A percentile compares a stretch with the other conserved stretches of the same genome.
Conservation (phyloP, 2,329 filamentous ascomycete genomes). For the Paecilomyces formosus region DNA sequence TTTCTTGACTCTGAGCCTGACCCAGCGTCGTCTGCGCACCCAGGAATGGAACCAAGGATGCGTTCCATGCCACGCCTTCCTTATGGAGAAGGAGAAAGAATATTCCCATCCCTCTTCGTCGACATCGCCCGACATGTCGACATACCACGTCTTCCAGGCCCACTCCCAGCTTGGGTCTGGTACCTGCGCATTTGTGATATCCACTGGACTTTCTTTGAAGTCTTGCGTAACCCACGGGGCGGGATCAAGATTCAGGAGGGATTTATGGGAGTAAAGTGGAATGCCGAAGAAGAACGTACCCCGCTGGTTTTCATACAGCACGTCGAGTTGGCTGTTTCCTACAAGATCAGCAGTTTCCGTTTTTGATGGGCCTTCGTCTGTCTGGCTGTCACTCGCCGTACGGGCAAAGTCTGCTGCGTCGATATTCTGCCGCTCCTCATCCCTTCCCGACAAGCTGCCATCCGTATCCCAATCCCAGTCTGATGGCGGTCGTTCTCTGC, state of each 20-base stretch:
- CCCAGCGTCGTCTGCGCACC: slow-evolving; percentile 83
- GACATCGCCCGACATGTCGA: slow-evolving; percentile 70
- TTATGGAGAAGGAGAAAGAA: slow-evolving; percentile 72
- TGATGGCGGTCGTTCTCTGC: background rate
- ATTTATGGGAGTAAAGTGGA: slow-evolving; percentile 79
- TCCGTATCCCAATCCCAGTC: slow-evolving; percentile 5
- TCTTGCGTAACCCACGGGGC: slow-evolving; percentile 72
- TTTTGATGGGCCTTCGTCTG: background rate
- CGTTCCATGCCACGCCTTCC: slow-evolving; percentile 78
- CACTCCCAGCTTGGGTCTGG: slow-evolving; percentile 95
- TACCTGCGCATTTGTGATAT: slow-evolving; percentile 80
- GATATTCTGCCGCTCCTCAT: slow-evolving; percentile 5
- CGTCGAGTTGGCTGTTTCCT: slow-evolving; percentile 56
- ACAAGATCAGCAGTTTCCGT: too few relatives aligned
- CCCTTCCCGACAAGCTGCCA: slow-evolving; percentile 2
- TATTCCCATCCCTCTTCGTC: slow-evolving; percentile 97
- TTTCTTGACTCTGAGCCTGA: slow-evolving; percentile 68
- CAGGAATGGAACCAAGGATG: slow-evolving; percentile 91
- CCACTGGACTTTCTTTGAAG: slow-evolving; percentile 52
- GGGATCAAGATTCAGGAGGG: slow-evolving; percentile 79
- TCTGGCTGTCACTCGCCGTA: background rate
- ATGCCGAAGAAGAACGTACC: slow-evolving; percentile 84
- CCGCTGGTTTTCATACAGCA: slow-evolving; percentile 92
- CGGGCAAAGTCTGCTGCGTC: slow-evolving; percentile 10
- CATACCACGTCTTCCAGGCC: slow-evolving; percentile 66